These are phyloP conservation scores for Cucumis sativus DNA, from an alignment of 306 rosid genomes.

Conservation along the genomic window Cucumber_9930_V3 NC_026657.2:9108001-9108500, in stretches of 20 bases:
- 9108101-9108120: slow-evolving; percentile 39
- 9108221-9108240: background rate
- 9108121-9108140: slow-evolving; percentile 48
- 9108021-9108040: slow-evolving; percentile 16
- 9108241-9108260: background rate
- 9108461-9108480: background rate
- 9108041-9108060: slow-evolving; percentile 17
- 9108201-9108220: background rate
- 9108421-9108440: background rate
- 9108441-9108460: background rate
- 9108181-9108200: background rate
- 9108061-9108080: slow-evolving; percentile 29
- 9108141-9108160: slow-evolving; percentile 52
- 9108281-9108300: background rate
- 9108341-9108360: background rate
- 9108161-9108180: slow-evolving; percentile 29
- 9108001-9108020: slow-evolving; percentile 25
- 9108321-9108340: background rate
- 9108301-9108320: background rate
- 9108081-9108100: slow-evolving; percentile 20
- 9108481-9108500: too few relatives aligned
- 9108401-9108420: background rate
- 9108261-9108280: background rate
- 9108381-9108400: background rate
- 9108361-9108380: background rate